Base-by-base conservation (phyloP, 192 early-diverging fungal species). In the Thoreauomyces humboldtii region DNA sequence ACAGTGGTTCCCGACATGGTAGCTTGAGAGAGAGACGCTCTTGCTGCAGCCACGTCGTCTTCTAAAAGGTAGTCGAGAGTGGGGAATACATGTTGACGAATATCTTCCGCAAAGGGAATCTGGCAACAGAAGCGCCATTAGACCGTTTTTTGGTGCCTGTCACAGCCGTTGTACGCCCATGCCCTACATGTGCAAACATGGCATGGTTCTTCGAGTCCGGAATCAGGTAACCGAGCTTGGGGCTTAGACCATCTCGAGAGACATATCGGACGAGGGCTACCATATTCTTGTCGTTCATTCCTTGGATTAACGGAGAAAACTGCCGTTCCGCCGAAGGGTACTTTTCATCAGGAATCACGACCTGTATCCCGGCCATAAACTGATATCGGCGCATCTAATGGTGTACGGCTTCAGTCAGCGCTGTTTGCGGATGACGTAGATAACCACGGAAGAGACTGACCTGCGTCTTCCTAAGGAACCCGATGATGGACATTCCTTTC, bases 41-140 rank as follows among this genome's bases (percentile, higher is more conserved):
- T n/a, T n/a, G n/a, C n/a, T n/a, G n/a, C n/a, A n/a, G n/a, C n/a
- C n/a, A 19, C 41, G 19, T 24, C 38, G 4, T 21, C 28, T 24
- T 5, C 46, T 21, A 62, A 4, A 1, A 79, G 66, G 27, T 59
- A 61, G 9, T 76, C 77, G 51, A 88, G 50, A 7, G 82, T 71
- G 9, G 74, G 56, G 74, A 87, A 87, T 0, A 76, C 53, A 61
- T 77, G 81, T 15, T 73, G 61, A 0, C 84, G 77, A 33, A 82
- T 59, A 63, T 91, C 87, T 66, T 91, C 86, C 19, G 69, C 75
- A 72, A 87, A 89, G 4, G 88, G 84, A 34, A 88, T 56, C 83
- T 89, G 68, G n/a, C n/a, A n/a, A n/a, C n/a, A n/a, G 21, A 46
- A 0, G 27, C 43, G 37, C 65, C 32, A 19, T 28, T 22, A 33